A percentile compares a stretch with the other conserved stretches of the same genome.
These are phyloP conservation scores for Puccinia coronata DNA, from an alignment of 1,284 basidiomycete species.

Conservation along the genomic window DNA sequence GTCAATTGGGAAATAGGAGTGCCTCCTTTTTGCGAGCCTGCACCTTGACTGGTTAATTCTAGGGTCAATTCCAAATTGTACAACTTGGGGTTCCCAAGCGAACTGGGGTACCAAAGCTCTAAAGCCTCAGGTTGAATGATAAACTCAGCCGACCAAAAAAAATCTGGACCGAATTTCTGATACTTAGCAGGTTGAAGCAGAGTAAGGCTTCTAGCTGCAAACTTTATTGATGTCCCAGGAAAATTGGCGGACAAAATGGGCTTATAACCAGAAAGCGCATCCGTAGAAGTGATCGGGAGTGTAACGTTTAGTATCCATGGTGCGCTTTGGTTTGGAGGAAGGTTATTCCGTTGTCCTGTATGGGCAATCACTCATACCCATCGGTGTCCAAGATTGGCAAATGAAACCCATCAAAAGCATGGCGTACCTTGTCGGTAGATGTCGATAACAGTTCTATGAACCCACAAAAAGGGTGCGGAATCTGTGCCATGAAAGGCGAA, in stretches of 20 bases:
- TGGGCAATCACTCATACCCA: background rate
- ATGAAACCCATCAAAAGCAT: background rate
- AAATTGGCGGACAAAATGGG: conserved; percentile 44
- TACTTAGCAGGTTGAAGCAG: conserved; percentile 20
- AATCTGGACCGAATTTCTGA: conserved; percentile 48
- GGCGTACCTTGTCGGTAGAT: conserved; percentile 38
- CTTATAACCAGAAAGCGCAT: conserved; percentile 44
- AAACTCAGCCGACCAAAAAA: conserved; percentile 51
- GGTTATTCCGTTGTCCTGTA: conserved; percentile 54
- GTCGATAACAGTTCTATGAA: conserved; percentile 42
- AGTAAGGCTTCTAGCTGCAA: conserved; percentile 4
- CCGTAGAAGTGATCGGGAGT: conserved; percentile 50
- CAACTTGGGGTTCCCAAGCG: conserved; percentile 52
- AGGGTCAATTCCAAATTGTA: conserved; percentile 52
- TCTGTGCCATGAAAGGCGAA: too few relatives aligned
- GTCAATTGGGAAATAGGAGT: background rate
- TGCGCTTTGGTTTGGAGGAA: conserved; percentile 53
- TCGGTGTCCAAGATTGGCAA: background rate
- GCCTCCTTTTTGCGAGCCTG: conserved; percentile 1
- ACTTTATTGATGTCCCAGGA: conserved; percentile 35
- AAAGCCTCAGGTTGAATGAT: conserved; percentile 49
- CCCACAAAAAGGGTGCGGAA: conserved; percentile 13
- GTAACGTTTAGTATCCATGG: conserved; percentile 55
- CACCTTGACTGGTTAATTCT: conserved; percentile 38
- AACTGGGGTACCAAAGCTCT: conserved; percentile 55